Base-by-base conservation (phyloP, 257 asterid genomes). In the Solanum chiquidenum region DNA sequence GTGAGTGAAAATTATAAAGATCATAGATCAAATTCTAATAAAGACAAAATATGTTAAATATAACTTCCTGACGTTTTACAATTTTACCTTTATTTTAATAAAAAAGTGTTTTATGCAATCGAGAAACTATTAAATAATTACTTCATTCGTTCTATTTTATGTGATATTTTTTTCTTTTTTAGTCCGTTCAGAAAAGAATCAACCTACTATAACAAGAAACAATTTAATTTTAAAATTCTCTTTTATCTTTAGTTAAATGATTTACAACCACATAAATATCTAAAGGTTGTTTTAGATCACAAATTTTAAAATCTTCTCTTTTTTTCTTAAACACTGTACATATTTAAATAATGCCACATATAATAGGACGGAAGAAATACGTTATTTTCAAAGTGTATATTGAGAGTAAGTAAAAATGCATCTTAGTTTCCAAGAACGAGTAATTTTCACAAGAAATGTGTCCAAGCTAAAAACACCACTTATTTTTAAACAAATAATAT, bases 71-170 rank as follows among this genome's bases (percentile, higher is more conserved):
- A 4, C 0, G 2, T 55, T 55, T 55, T 18, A 18, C 10, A 18
- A 55, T 8, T 55, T 18, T 20, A 2, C 10, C 64, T 0, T 55
- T 18, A 55, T 52, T 55, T 18, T 6, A 55, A 6, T 52, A 7
- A 55, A 55, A 0, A 6, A 18, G n/a, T 18, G 62, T 55, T 55
- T 20, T 55, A 55, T 11, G 3, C 64, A 20, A 55, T 20, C 11
- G 20, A 55, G 11, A 55, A 55, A 7, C 5, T 55, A 55, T 11
- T 55, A 6, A 55, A 55, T 55, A 55, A 7, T 5, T 20, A 7
- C 0, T 18, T 0, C 0, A 4, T 55, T 2, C 10, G 1, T 18
- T 2, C 4, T 1, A 52, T 6, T 52, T 16, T 16, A 52, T 52
- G 62, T 18, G 62, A 52, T 0, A 52, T 40, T 40, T 40, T 40